Percentiles rank a stretch among this genome's conserved stretches.
Evolutionary conservation across 495 filamentous ascomycete species (phyloP).

Genomic region (Jackrogersella multiformis): DNA sequence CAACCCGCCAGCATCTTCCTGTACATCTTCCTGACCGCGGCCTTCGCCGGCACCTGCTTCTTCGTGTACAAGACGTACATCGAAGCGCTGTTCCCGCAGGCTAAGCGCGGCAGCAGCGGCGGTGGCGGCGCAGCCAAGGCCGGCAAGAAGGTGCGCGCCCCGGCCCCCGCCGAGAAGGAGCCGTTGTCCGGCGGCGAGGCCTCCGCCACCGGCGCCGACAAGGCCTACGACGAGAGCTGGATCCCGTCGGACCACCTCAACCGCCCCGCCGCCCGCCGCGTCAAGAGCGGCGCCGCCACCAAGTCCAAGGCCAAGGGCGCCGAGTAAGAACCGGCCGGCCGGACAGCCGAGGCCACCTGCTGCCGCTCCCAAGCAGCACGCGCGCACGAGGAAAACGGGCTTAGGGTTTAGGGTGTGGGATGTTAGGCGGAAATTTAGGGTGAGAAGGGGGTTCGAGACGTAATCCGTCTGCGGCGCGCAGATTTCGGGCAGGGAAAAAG

Average conservation of each 20-base stretch:
- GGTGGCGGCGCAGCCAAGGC: constrained; percentile 49
- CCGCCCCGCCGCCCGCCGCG: constrained; percentile 79
- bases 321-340: constrained; percentile 36
- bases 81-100: constrained; percentile 94
- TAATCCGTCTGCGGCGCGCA: too few relatives aligned
- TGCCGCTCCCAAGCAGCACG: neutral
- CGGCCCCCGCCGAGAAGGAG: constrained; percentile 66
- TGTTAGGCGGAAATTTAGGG: too few relatives aligned
- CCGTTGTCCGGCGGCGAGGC: constrained; percentile 75
- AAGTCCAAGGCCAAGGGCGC: constrained; percentile 60
- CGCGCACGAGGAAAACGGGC: neutral
- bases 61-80: constrained; percentile 99
- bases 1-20: constrained; percentile 88
- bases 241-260: constrained; percentile 93
- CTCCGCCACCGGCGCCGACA: constrained; percentile 64
- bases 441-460: too few relatives aligned
- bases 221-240: constrained; percentile 94
- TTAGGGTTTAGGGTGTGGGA: too few relatives aligned
- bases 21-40: constrained; percentile 86
- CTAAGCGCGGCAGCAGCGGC: constrained; percentile 67
- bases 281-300: constrained; percentile 73
- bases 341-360: neutral
- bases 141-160: constrained; percentile 65
- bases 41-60: constrained; percentile 82
- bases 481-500: too few relatives aligned